Evolutionary conservation across 208 protist genomes (phyloP), one percentile per base, ranked within the genome.

Genomic region (Perkinsela sp.): DNA sequence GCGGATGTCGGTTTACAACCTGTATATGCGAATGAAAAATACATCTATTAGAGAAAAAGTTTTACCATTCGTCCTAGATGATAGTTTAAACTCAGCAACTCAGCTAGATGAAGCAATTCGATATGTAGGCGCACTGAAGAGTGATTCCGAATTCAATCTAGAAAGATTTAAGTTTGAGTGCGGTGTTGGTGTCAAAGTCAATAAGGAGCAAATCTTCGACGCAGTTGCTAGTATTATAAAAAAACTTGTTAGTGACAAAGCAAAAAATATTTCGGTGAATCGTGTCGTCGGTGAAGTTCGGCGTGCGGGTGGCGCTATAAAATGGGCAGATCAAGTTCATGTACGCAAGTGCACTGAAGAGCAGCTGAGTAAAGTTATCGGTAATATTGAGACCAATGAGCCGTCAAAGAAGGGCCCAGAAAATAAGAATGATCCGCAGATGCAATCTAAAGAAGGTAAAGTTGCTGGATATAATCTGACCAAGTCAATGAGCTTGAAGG

Each of bases 271-370:
- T 22, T 66, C 29, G 13, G 28, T 30, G 6, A 28, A 28, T 22
- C 68, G n/a, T 6, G 22, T 70, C 2, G 2, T 70, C 13, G 68
- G 68, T 28, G 68, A 69, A 22, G 15, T 70, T 48, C 68, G 68
- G 6, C 32, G 22, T 2, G 48, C 40, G 22, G 40, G 40, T 6
- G 40, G 15, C 66, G 2, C 31, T 32, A 66, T 70, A 22, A 28
- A 32, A 28, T 70, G 68, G 68, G 68, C 68, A 13, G n/a, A 70
- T 48, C 30, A 48, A 22, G 68, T n/a, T 16, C 6, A 30, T 28
- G 13, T 70, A 29, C 29, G 57, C 28, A 22, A 66, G 13, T 2
- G 48, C 2, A n/a, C 57, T 22, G 68, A 48, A 29, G 48, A 66
- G 31, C 68, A 70, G 57, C 32, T 70, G 13, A 28, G n/a, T 70